These are phyloP conservation scores for Kalanchoe fedtschenkoi DNA, from an alignment of 164 flowering plant genomes.

Conservation along the genomic window DNA sequence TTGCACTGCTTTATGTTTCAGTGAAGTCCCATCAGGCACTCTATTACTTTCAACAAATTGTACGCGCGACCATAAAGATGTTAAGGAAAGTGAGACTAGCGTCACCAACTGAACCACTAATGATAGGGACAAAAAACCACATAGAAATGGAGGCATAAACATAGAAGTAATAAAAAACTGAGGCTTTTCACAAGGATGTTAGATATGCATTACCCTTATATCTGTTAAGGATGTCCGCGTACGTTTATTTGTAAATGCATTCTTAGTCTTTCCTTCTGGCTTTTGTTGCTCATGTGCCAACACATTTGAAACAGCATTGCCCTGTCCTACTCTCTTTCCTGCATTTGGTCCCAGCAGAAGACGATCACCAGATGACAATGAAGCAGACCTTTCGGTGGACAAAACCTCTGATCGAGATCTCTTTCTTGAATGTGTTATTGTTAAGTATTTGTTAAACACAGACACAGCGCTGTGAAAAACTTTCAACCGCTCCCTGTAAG, in stretches of 20 bases:
- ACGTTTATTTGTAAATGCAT: slow-evolving; percentile 57
- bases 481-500: slow-evolving; percentile 57
- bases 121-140: too few relatives aligned
- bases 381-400: slow-evolving; percentile 36
- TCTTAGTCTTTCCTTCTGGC: slow-evolving; percentile 51
- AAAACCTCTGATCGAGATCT: slow-evolving; percentile 59
- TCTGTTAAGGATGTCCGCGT: slow-evolving; percentile 75
- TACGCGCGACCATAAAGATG: too few relatives aligned
- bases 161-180: too few relatives aligned
- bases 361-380: slow-evolving; percentile 41
- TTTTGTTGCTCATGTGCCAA: slow-evolving; percentile 54
- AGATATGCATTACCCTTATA: slow-evolving; percentile 32
- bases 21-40: too few relatives aligned
- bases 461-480: slow-evolving; percentile 38
- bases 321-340: slow-evolving; percentile 46
- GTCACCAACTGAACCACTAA: too few relatives aligned
- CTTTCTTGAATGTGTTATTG: slow-evolving; percentile 48
- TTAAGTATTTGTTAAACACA: slow-evolving; percentile 49
- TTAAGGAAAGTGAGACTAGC: too few relatives aligned
- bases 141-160: too few relatives aligned
- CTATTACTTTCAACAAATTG: too few relatives aligned
- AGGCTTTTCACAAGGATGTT: background rate
- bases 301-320: slow-evolving; percentile 26
- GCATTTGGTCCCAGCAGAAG: slow-evolving; percentile 34
- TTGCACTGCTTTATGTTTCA: too few relatives aligned